Percentiles rank a stretch among this genome's conserved stretches.
phyloP scores from a whole-genome alignment of 1,284 basidiomycete species.

The Coriolopsis trogii region DNA sequence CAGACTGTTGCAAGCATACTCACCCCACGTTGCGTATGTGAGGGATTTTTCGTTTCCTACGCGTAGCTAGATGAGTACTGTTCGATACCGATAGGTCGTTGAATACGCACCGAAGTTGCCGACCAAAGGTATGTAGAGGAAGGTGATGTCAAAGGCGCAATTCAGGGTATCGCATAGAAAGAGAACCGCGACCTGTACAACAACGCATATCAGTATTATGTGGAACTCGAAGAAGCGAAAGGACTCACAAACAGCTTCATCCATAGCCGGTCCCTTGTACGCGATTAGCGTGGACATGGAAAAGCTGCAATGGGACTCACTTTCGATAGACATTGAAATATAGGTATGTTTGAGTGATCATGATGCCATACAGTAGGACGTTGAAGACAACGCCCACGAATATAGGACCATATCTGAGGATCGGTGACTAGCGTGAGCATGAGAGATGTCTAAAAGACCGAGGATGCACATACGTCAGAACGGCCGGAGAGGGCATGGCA shows the following conservation, averaged over 20 bases:
- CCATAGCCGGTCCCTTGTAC: slow-evolving; percentile 38
- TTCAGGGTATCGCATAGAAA: slow-evolving; percentile 43
- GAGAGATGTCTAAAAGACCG: too few relatives aligned
- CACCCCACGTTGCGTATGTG: slow-evolving; percentile 36
- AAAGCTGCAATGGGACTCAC: slow-evolving; percentile 24
- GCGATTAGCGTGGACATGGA: not conserved
- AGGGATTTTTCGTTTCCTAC: slow-evolving; percentile 30
- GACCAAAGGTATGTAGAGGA: slow-evolving; percentile 40
- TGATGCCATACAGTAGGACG: slow-evolving; percentile 43
- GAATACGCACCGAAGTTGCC: slow-evolving; percentile 38
- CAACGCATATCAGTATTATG: not conserved
- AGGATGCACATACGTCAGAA: slow-evolving; percentile 30
- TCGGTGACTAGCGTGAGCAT: not conserved
- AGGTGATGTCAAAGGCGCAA: slow-evolving; percentile 41
- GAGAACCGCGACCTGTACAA: slow-evolving; percentile 37
- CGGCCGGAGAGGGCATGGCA: slow-evolving; percentile 29
- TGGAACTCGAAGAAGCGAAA: not conserved
- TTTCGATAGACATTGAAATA: slow-evolving; percentile 44
- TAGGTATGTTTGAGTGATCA: slow-evolving; percentile 45
- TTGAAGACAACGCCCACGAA: slow-evolving; percentile 44
- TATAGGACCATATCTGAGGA: slow-evolving; percentile 41
- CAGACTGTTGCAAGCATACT: slow-evolving; percentile 2
- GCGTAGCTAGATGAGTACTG: not conserved
- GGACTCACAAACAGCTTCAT: slow-evolving; percentile 38
- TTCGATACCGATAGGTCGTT: slow-evolving; percentile 23